Evolutionary conservation across 148 eudicot species (phyloP), one percentile per base, ranked within the genome.

Genomic region (Fallopia convolvulus): DNA sequence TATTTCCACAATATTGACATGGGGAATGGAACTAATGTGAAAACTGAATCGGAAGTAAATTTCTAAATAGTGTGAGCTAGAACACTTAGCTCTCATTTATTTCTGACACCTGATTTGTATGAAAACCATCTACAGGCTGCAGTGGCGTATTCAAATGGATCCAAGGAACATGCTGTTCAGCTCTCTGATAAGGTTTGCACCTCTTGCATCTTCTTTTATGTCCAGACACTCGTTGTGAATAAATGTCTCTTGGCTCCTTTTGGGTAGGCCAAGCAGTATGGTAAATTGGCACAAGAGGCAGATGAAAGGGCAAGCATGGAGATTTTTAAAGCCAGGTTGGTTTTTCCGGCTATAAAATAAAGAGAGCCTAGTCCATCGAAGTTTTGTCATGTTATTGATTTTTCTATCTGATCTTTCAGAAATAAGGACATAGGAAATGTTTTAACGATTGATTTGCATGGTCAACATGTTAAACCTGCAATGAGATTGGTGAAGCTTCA

Each of bases 241-340:
- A 41, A 68, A 39, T 14, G 44, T 72, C n/a, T 78, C 74, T 80
- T 73, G 61, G 48, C 21, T 73, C 5, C 52, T 73, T 73, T 79
- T 93, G 97, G 99, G 97, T 77, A 86, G 90, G 83, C 41, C 81
- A 50, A 84, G 77, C 78, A 85, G 82, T 73, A 9, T 44, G 55
- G 72, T 52, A 90, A 86, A 82, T 82, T 80, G 87, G 99, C 98
- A 73, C 94, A 81, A 80, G 89, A 93, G 77, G 97, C 90, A 68
- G 99, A 96, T 84, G 91, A 90, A 84, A 96, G 85, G 84, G 99
- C 99, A 74, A 93, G 99, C 89, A 85, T 85, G 82, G 92, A 96
- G 84, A 96, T 93, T 82, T 96, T 96, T 53, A 77, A 81, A 82
- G 91, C 98, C 74, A 96, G 99, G 99, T 94, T 68, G 77, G 71